Percentiles rank a stretch among this genome's conserved stretches.
Conservation (phyloP, 2,329 filamentous ascomycete species). For the Cadophora sp. region DNA sequence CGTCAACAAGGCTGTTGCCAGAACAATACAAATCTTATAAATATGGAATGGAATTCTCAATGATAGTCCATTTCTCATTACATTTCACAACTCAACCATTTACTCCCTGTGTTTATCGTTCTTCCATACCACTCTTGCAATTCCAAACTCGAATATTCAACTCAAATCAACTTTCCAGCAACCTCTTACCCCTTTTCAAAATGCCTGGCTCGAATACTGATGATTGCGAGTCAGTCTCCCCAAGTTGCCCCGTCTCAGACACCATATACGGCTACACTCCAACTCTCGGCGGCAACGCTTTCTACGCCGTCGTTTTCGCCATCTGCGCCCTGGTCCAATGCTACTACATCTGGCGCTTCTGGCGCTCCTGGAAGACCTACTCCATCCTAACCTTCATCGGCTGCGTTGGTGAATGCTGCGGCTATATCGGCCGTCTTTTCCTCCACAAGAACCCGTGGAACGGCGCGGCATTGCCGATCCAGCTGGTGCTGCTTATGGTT, state of each 20-base stretch:
- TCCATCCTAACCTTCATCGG: background rate
- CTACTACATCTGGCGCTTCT: background rate
- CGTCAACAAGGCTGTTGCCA: background rate
- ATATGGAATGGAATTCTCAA: background rate
- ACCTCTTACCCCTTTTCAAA: background rate
- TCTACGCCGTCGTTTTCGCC: background rate
- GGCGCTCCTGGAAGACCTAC: background rate
- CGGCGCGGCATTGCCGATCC: background rate
- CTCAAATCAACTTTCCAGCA: background rate
- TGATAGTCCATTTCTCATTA: background rate
- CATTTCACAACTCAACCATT: background rate
- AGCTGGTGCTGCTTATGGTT: background rate
- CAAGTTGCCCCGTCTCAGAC: background rate
- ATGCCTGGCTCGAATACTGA: background rate
- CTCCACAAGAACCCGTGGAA: background rate
- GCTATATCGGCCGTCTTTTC: background rate
- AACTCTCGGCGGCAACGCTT: background rate
- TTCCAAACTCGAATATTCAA: background rate
- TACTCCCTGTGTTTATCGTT: background rate
- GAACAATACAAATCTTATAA: background rate
- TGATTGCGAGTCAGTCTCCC: background rate
- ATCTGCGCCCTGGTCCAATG: background rate
- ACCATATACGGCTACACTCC: background rate
- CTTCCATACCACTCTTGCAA: background rate
- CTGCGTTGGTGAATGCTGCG: background rate